These are phyloP conservation scores for Nymphaea thermarum DNA, from an alignment of 164 flowering plant genomes.

Conservation along the genomic window DNA sequence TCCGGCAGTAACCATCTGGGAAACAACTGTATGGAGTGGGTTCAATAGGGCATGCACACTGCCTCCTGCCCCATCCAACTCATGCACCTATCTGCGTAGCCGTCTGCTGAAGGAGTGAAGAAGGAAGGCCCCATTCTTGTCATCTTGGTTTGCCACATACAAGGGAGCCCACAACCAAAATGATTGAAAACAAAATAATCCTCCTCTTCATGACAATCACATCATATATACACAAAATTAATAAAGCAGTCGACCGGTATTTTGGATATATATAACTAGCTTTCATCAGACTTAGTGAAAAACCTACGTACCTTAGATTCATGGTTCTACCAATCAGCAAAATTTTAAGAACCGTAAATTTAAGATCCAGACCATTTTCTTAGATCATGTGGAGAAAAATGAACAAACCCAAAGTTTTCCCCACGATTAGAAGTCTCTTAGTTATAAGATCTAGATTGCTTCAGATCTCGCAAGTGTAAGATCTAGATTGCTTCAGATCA, in stretches of 20 bases:
- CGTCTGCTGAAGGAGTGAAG: conserved; percentile 9
- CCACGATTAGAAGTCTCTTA: no score
- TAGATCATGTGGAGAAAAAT: no score
- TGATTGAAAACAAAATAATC: neutral
- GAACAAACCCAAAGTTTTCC: no score
- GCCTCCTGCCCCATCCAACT: conserved; percentile 7
- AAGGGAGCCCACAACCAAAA: conserved; percentile 5
- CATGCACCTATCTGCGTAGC: conserved; percentile 5
- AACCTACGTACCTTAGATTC: neutral
- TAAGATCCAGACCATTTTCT: no score
- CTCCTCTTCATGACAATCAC: neutral
- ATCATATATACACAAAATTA: neutral
- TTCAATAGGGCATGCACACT: conserved; percentile 7
- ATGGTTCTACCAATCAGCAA: neutral
- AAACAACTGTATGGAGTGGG: conserved; percentile 3
- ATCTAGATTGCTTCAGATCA: no score
- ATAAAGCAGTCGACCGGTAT: no score
- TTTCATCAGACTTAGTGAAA: neutral
- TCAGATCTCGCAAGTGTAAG: no score
- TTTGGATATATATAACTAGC: no score
- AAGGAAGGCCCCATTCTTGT: conserved; percentile 5
- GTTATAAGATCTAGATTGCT: no score
- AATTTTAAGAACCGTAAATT: no score
- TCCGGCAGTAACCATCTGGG: conserved; percentile 3
- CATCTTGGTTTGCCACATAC: conserved; percentile 10